phyloP scores from a whole-genome alignment of 2,329 filamentous ascomycete species.

The Pseudopithomyces maydicus region DNA sequence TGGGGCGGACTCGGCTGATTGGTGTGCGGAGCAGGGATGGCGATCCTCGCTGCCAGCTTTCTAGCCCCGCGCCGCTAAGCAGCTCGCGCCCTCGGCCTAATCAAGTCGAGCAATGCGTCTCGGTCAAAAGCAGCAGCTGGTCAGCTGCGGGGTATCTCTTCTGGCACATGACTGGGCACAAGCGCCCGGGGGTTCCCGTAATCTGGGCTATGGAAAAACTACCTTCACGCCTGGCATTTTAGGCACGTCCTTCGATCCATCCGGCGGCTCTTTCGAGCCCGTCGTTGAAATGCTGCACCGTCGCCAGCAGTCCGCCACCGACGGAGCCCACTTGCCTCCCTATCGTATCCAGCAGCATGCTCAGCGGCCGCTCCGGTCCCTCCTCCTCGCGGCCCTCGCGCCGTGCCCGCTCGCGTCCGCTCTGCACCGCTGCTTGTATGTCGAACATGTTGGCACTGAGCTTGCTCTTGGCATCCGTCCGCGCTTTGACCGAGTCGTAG shows the following conservation, averaged over 20 bases:
- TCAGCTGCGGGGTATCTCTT: conserved; percentile 13
- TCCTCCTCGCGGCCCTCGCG: conserved; percentile 37
- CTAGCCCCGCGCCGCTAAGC: neutral
- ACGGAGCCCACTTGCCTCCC: conserved; percentile 32
- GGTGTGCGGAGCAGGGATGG: neutral
- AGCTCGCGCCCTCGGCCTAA: neutral
- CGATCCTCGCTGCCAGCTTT: neutral
- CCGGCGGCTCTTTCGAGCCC: conserved; percentile 39
- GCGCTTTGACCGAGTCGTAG: conserved; percentile 32
- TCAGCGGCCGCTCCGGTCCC: conserved; percentile 37
- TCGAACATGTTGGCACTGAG: conserved; percentile 40
- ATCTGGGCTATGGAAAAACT: neutral
- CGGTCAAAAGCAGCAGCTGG: conserved; percentile 5
- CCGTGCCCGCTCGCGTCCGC: conserved; percentile 37
- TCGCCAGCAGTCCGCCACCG: conserved; percentile 38
- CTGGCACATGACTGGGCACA: conserved; percentile 5
- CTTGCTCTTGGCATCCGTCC: conserved; percentile 28
- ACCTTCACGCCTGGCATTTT: neutral
- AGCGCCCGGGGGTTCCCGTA: neutral
- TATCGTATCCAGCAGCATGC: conserved; percentile 37
- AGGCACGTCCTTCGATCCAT: conserved; percentile 42
- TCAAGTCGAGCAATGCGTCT: neutral
- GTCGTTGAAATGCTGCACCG: conserved; percentile 40
- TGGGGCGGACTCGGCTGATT: conserved; percentile 1
- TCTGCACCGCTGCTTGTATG: conserved; percentile 43